A percentile compares a stretch with the other conserved stretches of the same genome.
Conservation (phyloP, 2,329 filamentous ascomycete species). For the Sporothrix phasma region DNA sequence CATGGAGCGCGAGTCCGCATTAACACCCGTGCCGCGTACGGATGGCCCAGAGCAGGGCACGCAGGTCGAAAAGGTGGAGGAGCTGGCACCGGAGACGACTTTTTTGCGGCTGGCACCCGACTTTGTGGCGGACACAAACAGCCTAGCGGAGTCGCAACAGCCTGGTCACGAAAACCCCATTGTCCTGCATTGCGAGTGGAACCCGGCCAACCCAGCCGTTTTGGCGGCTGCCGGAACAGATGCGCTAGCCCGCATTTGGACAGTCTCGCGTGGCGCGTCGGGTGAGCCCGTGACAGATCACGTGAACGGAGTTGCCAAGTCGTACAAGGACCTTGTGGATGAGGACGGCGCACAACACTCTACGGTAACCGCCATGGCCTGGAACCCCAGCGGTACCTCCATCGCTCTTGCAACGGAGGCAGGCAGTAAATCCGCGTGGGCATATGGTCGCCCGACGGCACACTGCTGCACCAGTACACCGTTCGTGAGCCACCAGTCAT, state of each 20-base stretch:
- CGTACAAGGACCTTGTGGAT: constrained; percentile 41
- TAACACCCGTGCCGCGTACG: constrained; percentile 44
- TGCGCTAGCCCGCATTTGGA: constrained; percentile 61
- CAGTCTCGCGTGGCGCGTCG: constrained; percentile 44
- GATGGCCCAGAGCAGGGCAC: constrained; percentile 55
- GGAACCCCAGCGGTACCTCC: constrained; percentile 46
- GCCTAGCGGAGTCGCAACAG: constrained; percentile 20
- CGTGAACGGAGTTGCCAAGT: constrained; percentile 34
- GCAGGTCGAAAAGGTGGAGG: constrained; percentile 53
- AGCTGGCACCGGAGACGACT: constrained; percentile 49
- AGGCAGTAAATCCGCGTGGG: constrained; percentile 43
- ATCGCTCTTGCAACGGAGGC: constrained; percentile 51
- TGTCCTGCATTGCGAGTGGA: constrained; percentile 60
- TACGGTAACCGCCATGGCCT: constrained; percentile 49
- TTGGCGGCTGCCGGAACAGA: constrained; percentile 60
- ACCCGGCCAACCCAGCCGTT: constrained; percentile 52
- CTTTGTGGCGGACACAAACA: constrained; percentile 28
- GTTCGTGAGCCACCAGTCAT: constrained; percentile 51
- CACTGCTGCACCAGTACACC: constrained; percentile 43
- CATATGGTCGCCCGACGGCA: constrained; percentile 47
- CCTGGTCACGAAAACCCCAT: constrained; percentile 42
- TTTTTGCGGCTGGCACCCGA: constrained; percentile 47
- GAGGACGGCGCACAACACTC: constrained; percentile 42
- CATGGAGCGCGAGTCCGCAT: constrained; percentile 46
- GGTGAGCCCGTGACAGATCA: constrained; percentile 37